Conservation (phyloP, 371 early-diverging fungal species). For the Mucor circinelloides region DNA sequence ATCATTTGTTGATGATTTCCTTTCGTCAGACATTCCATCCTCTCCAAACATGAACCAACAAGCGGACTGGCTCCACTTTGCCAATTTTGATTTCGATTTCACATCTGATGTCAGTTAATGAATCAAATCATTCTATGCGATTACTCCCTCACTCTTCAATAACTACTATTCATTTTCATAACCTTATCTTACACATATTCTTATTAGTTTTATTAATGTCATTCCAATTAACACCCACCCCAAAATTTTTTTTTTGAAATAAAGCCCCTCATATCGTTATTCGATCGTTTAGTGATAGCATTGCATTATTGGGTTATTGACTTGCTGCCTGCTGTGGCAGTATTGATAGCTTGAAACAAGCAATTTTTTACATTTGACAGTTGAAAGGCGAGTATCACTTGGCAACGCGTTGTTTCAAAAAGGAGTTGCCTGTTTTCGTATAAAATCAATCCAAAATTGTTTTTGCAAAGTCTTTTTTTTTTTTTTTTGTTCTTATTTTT, state of each 20-base stretch:
- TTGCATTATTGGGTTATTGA: no score
- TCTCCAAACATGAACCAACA: slow-evolving; percentile 6
- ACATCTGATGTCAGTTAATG: slow-evolving; percentile 3
- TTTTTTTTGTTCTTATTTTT: background rate
- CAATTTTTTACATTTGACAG: no score
- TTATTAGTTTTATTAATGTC: background rate
- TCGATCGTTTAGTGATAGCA: no score
- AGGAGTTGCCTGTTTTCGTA: background rate
- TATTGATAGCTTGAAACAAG: no score
- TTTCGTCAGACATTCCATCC: slow-evolving; percentile 21
- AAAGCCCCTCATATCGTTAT: background rate
- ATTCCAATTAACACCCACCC: background rate
- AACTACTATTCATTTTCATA: background rate
- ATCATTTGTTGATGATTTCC: slow-evolving; percentile 8
- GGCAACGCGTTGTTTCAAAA: slow-evolving; percentile 10
- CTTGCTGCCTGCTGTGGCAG: background rate
- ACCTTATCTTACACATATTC: background rate
- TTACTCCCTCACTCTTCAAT: background rate
- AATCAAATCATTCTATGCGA: background rate
- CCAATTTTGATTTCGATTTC: slow-evolving; percentile 37
- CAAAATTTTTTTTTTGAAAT: no score
- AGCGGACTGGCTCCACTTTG: slow-evolving; percentile 37
- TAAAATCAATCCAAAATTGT: background rate
- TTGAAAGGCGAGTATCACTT: no score
- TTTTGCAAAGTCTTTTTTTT: background rate